phyloP scores from a whole-genome alignment of 345 rosid species.

The Garcia nutans region DNA sequence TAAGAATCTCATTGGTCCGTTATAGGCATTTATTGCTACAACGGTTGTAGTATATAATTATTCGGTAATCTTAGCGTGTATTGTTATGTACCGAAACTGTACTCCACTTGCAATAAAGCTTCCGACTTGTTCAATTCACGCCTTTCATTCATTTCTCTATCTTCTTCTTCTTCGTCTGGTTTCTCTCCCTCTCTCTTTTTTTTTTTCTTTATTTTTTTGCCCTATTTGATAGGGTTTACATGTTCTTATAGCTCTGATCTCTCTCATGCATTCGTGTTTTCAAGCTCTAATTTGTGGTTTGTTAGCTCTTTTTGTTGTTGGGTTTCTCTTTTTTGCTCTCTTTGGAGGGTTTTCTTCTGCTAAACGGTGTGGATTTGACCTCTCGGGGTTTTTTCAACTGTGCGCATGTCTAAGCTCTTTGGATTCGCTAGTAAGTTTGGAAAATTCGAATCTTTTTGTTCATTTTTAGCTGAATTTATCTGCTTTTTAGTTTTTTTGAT shows the following conservation, averaged over 20 bases:
- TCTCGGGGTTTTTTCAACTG: conserved; percentile 50
- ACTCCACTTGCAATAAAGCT: conserved; percentile 9
- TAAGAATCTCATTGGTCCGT: too few species aligned
- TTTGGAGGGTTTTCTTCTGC: conserved; percentile 62
- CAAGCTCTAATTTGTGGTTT: conserved; percentile 13
- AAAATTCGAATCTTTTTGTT: background rate
- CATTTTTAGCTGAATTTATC: background rate
- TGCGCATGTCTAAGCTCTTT: conserved; percentile 74
- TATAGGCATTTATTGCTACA: too few species aligned
- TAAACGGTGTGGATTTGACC: conserved; percentile 37
- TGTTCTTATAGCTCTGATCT: conserved; percentile 26
- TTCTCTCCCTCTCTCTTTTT: conserved; percentile 3
- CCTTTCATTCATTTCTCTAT: conserved; percentile 10
- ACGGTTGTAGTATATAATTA: too few species aligned
- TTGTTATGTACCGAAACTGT: conserved; percentile 29
- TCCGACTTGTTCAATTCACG: background rate
- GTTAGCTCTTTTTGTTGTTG: conserved; percentile 24
- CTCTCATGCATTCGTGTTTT: conserved; percentile 53
- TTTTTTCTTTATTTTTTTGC: conserved; percentile 46
- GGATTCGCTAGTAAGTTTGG: conserved; percentile 53
- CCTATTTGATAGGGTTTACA: conserved; percentile 80
- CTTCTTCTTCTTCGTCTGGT: background rate
- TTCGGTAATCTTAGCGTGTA: conserved; percentile 33
- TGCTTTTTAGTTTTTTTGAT: background rate
- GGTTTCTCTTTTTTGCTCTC: conserved; percentile 72